phyloP scores from a whole-genome alignment of 257 asterid species.

The Solanum bulbocastanum region DNA sequence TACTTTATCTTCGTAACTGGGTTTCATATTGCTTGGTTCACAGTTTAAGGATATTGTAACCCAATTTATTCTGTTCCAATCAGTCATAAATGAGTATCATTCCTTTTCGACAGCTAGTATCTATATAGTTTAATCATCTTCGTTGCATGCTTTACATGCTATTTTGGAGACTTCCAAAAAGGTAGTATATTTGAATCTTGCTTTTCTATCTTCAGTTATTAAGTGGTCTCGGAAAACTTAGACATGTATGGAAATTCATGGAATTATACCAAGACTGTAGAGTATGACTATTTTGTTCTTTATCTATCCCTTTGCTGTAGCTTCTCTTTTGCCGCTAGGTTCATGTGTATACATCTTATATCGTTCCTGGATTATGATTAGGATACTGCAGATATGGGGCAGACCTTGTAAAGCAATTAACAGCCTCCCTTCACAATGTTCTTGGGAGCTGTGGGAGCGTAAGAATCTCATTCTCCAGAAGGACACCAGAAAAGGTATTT shows the following conservation, averaged over 20 bases:
- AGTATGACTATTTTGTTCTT: background rate
- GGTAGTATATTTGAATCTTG: background rate
- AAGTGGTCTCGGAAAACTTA: background rate
- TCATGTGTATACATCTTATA: background rate
- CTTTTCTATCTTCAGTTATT: background rate
- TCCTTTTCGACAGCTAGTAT: background rate
- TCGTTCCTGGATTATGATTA: constrained; percentile 15
- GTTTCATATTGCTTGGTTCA: background rate
- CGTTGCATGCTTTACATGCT: background rate
- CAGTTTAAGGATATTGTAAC: background rate
- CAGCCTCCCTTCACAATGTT: constrained; percentile 62
- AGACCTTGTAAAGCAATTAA: constrained; percentile 81
- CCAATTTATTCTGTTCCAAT: background rate
- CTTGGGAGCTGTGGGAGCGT: constrained; percentile 83
- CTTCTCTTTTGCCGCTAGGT: background rate
- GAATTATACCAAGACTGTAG: background rate
- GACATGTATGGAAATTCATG: background rate
- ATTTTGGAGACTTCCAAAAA: background rate
- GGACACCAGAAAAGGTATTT: constrained; percentile 82
- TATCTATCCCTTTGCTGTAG: background rate
- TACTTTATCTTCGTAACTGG: background rate
- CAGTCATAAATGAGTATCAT: background rate
- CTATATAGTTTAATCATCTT: background rate
- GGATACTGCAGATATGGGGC: constrained; percentile 82
- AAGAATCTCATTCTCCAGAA: constrained; percentile 87